These are phyloP conservation scores for Alnus rubra DNA, from an alignment of 306 rosid species.

Conservation along the genomic window DNA sequence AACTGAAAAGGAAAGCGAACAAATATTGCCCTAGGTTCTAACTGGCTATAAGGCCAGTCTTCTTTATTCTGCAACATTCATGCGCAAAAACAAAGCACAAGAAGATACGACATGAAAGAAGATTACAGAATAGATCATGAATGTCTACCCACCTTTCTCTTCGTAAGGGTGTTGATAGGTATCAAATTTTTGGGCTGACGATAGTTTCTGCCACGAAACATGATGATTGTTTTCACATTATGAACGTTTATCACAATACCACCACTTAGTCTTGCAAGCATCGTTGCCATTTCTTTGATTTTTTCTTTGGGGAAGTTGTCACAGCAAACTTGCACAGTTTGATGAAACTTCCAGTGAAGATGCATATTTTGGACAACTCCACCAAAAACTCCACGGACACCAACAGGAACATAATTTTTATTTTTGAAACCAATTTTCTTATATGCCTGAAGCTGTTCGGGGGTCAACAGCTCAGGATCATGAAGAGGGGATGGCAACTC, in stretches of 20 bases:
- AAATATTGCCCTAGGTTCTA: neutral
- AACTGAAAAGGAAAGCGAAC: neutral
- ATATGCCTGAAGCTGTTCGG: conserved; percentile 87
- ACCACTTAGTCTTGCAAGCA: conserved; percentile 96
- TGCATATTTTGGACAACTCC: conserved; percentile 99
- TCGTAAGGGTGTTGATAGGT: conserved; percentile 96
- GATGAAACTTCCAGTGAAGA: conserved; percentile 97
- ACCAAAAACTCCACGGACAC: conserved; percentile 99
- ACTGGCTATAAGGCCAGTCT: neutral
- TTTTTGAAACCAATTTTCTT: conserved; percentile 90
- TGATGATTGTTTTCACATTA: conserved; percentile 87
- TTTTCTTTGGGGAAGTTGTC: conserved; percentile 97
- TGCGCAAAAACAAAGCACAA: neutral
- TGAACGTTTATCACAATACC: conserved; percentile 87
- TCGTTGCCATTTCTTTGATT: conserved; percentile 94
- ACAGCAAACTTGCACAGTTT: conserved; percentile 97
- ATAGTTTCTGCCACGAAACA: conserved; percentile 97
- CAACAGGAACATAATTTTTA: conserved; percentile 93
- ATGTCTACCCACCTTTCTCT: conserved; percentile 76
- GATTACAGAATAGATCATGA: neutral
- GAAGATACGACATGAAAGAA: conserved; percentile 12
- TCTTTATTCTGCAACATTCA: neutral
- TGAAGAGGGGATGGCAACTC: conserved; percentile 87
- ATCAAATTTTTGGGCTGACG: conserved; percentile 95
- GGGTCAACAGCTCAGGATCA: conserved; percentile 87